phyloP scores from a whole-genome alignment of 2,329 filamentous ascomycete genomes.

The Fusarium multiceps region DNA sequence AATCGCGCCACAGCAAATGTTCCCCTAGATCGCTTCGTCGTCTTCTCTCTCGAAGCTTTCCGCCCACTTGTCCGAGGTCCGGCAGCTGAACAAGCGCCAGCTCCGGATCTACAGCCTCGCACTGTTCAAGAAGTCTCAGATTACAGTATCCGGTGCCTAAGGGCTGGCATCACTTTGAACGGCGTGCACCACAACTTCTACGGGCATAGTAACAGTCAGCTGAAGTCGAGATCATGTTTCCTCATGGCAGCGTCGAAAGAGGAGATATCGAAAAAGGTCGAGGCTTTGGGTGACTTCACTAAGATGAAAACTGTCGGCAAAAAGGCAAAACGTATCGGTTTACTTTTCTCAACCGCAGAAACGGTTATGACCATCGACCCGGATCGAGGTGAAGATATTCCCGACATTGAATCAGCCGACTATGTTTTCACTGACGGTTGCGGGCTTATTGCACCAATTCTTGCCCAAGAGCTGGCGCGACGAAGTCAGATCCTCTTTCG shows the following conservation, averaged over 20 bases:
- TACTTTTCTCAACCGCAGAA: neutral
- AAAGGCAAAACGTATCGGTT: neutral
- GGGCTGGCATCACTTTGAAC: neutral
- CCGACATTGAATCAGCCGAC: neutral
- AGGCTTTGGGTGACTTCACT: neutral
- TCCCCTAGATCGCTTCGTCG: neutral
- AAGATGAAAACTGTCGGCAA: conserved; percentile 7
- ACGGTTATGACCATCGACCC: neutral
- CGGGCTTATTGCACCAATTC: neutral
- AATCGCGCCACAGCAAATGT: neutral
- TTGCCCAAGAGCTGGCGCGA: neutral
- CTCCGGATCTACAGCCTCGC: neutral
- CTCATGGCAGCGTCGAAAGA: neutral
- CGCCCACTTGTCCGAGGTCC: neutral
- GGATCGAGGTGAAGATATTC: neutral
- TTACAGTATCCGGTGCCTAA: conserved; percentile 6
- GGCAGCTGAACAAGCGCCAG: neutral
- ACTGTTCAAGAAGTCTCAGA: neutral
- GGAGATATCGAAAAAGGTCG: neutral
- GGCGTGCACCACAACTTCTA: conserved; percentile 7
- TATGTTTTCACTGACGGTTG: conserved; percentile 11
- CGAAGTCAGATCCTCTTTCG: neutral
- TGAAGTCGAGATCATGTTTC: conserved; percentile 7
- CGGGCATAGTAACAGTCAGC: conserved; percentile 1
- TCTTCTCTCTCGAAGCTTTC: neutral